Percentiles rank a stretch among this genome's conserved stretches.
These are phyloP conservation scores for Skeletonema tropicum DNA, from an alignment of 108 stramenopile genomes.

Conservation along the genomic window DNA sequence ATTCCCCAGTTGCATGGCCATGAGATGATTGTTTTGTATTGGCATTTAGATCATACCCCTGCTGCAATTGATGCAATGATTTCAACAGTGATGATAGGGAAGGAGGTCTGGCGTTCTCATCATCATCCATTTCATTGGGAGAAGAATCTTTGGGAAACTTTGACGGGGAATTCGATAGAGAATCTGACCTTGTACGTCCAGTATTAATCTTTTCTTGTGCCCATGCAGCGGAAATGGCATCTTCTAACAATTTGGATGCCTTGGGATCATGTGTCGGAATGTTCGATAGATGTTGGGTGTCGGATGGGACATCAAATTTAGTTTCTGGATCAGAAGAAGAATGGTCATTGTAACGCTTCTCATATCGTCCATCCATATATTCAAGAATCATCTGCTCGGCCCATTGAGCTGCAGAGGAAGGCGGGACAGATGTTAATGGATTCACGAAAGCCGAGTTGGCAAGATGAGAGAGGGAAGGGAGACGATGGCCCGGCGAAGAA, in stretches of 20 bases:
- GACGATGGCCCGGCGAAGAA: slow-evolving; percentile 37
- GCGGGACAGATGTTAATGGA: slow-evolving; percentile 72
- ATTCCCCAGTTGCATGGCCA: slow-evolving; percentile 33
- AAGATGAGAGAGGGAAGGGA: slow-evolving; percentile 76
- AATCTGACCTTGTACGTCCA: slow-evolving; percentile 31
- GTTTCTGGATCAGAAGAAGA: background rate
- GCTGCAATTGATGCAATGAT: slow-evolving; percentile 11
- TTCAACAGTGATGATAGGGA: slow-evolving; percentile 8
- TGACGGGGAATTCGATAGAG: background rate
- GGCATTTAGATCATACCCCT: background rate
- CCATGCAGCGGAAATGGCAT: slow-evolving; percentile 48
- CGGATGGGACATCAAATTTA: background rate
- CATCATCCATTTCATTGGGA: slow-evolving; percentile 9
- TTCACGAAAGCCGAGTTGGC: slow-evolving; percentile 72
- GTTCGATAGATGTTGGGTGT: background rate
- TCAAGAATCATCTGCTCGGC: slow-evolving; percentile 81
- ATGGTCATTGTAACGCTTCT: slow-evolving; percentile 3
- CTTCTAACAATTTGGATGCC: slow-evolving; percentile 5
- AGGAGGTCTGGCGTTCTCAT: slow-evolving; percentile 3
- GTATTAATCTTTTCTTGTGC: slow-evolving; percentile 33
- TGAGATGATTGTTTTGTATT: slow-evolving; percentile 7
- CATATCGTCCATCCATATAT: slow-evolving; percentile 59
- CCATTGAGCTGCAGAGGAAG: slow-evolving; percentile 59
- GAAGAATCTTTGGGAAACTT: background rate
- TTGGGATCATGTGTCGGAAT: background rate